phyloP scores from a whole-genome alignment of 148 eudicot species.

The Polygonum aviculare region DNA sequence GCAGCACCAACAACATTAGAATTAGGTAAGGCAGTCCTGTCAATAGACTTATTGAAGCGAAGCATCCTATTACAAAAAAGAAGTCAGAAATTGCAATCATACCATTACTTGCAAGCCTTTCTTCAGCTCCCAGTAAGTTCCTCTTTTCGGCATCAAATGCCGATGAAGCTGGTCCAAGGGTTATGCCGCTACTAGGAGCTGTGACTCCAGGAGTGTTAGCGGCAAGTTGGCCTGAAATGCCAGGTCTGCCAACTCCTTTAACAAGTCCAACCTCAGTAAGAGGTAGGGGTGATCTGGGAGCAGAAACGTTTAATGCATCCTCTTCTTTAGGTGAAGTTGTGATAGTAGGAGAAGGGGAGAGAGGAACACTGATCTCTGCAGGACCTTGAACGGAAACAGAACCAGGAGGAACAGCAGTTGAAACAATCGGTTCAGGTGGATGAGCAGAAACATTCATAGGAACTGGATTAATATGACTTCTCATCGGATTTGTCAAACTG shows the following conservation, averaged over 20 bases:
- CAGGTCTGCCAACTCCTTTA: slow-evolving; percentile 57
- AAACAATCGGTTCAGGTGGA: slow-evolving; percentile 30
- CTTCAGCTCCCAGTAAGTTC: slow-evolving; percentile 66
- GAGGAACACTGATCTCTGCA: slow-evolving; percentile 31
- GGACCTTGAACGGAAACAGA: slow-evolving; percentile 29
- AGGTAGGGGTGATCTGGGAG: slow-evolving; percentile 58
- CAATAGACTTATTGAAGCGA: slow-evolving; percentile 31
- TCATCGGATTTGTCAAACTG: slow-evolving; percentile 45
- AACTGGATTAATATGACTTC: slow-evolving; percentile 31
- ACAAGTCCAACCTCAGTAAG: slow-evolving; percentile 43
- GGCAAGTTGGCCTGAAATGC: slow-evolving; percentile 44
- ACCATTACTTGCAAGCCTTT: slow-evolving; percentile 61
- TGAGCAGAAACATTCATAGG: slow-evolving; percentile 25
- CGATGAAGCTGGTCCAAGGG: slow-evolving; percentile 44
- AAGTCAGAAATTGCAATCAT: slow-evolving; percentile 35
- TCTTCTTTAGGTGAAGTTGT: slow-evolving; percentile 61
- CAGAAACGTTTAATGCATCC: slow-evolving; percentile 49
- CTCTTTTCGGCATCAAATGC: slow-evolving; percentile 72
- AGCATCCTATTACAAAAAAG: slow-evolving; percentile 34
- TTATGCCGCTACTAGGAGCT: slow-evolving; percentile 42
- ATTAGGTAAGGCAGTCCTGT: slow-evolving; percentile 34
- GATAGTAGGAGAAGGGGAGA: slow-evolving; percentile 39
- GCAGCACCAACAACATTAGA: slow-evolving; percentile 39
- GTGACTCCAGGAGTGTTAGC: slow-evolving; percentile 39
- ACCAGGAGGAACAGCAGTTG: slow-evolving; percentile 33